Evolutionary conservation across 2,329 filamentous ascomycete genomes (phyloP).

Genomic region (Aspergillus glaucus): DNA sequence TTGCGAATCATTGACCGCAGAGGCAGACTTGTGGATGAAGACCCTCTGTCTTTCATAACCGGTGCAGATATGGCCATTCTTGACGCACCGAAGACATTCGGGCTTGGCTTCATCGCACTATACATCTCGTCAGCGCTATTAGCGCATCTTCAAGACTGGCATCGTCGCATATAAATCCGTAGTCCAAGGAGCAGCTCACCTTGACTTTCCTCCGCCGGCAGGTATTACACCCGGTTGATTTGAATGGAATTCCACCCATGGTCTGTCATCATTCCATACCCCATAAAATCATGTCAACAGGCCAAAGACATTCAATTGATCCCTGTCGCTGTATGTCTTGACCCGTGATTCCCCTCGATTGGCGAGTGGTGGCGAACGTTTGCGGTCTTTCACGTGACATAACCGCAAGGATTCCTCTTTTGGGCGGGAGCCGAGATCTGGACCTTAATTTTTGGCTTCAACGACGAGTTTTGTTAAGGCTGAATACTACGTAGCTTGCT

Average conservation of each 20-base stretch:
- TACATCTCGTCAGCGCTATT: neutral
- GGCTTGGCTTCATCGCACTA: conserved; percentile 19
- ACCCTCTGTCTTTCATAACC: conserved; percentile 11
- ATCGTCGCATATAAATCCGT: neutral
- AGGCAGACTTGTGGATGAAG: conserved; percentile 11
- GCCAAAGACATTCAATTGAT: neutral
- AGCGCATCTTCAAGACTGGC: neutral
- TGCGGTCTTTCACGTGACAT: neutral
- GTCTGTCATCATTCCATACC: neutral
- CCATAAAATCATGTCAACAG: neutral
- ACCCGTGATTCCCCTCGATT: too few relatives aligned
- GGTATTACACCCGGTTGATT: conserved; percentile 16
- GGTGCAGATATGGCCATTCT: conserved; percentile 17
- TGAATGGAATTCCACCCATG: conserved; percentile 14
- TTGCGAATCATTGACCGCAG: conserved; percentile 2
- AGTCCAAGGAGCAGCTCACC: conserved; percentile 4
- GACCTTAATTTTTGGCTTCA: too few relatives aligned
- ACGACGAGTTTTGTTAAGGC: too few relatives aligned
- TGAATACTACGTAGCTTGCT: too few relatives aligned
- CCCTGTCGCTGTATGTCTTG: neutral
- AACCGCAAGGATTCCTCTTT: neutral
- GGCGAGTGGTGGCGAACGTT: too few relatives aligned
- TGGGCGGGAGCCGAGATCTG: too few relatives aligned
- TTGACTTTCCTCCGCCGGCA: conserved; percentile 15
- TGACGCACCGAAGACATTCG: conserved; percentile 17